phyloP scores from a whole-genome alignment of 2,329 filamentous ascomycete genomes.

The Fusarium paranaense region DNA sequence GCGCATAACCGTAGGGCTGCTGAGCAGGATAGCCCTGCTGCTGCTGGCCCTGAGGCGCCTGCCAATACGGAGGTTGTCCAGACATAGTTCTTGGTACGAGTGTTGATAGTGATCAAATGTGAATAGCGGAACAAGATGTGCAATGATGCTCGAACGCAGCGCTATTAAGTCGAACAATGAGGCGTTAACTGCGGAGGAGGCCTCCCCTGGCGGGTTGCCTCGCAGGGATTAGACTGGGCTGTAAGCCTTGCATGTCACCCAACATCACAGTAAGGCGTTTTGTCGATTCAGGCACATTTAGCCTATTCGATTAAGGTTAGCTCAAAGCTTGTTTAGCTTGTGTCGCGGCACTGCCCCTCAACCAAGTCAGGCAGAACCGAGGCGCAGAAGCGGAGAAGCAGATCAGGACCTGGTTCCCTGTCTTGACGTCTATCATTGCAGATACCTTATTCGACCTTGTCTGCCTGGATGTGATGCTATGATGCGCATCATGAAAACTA shows the following conservation, averaged over 20 bases:
- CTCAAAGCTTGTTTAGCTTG: neutral
- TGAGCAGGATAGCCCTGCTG: slow-evolving; percentile 22
- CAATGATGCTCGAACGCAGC: neutral
- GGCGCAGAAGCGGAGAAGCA: neutral
- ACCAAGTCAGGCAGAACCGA: neutral
- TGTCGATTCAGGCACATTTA: neutral
- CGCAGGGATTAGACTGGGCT: neutral
- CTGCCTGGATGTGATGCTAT: neutral
- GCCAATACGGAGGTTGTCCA: slow-evolving; percentile 38
- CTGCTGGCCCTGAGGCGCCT: slow-evolving; percentile 15
- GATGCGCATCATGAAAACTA: neutral
- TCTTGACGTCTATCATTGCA: neutral
- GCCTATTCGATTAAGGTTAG: neutral
- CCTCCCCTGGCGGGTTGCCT: neutral
- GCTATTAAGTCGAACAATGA: neutral
- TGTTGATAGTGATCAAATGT: neutral
- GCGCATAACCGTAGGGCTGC: slow-evolving; percentile 29
- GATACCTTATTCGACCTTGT: neutral
- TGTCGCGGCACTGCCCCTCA: neutral
- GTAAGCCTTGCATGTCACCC: neutral
- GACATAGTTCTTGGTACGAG: neutral
- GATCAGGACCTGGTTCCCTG: neutral
- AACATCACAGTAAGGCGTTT: neutral
- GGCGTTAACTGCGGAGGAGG: neutral
- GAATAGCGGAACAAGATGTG: neutral